Conservation (phyloP, 176 grass and related monocot genomes). For the Oryza meyeriana region DNA sequence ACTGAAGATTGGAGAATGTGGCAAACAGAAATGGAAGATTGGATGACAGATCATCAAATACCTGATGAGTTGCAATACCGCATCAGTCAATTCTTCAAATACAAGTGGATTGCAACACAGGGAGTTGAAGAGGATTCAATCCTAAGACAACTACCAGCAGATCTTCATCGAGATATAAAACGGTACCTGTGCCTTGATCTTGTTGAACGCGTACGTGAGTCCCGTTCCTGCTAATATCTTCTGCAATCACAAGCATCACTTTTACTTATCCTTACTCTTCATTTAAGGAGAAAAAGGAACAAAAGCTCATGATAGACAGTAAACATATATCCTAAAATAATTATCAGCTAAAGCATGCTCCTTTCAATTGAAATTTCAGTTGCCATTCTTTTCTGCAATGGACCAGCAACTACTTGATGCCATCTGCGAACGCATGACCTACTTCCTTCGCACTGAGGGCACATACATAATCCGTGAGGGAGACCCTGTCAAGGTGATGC, state of each 20-base stretch:
- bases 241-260: neutral
- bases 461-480: slow-evolving; percentile 40
- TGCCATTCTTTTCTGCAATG: slow-evolving; percentile 52
- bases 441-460: slow-evolving; percentile 26
- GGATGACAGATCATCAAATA: slow-evolving; percentile 53
- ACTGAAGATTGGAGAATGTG: slow-evolving; percentile 48
- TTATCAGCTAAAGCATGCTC: neutral
- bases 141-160: slow-evolving; percentile 34
- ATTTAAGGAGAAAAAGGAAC: neutral
- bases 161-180: slow-evolving; percentile 50
- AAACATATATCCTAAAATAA: neutral
- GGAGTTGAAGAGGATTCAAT: slow-evolving; percentile 48
- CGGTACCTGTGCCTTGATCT: slow-evolving; percentile 47
- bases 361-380: slow-evolving; percentile 25
- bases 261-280: neutral
- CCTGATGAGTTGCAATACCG: slow-evolving; percentile 26
- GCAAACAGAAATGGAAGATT: slow-evolving; percentile 51
- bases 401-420: slow-evolving; percentile 39
- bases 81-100: slow-evolving; percentile 29
- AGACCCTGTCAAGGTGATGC: slow-evolving; percentile 46
- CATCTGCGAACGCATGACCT: slow-evolving; percentile 42
- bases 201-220: slow-evolving; percentile 37
- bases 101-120: slow-evolving; percentile 47
- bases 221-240: neutral
- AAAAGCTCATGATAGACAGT: neutral